A percentile compares a stretch with the other conserved stretches of the same genome.
Evolutionary conservation across 768 basidiomycete genomes (phyloP).

Genomic region (Lenzites betulinus): DNA sequence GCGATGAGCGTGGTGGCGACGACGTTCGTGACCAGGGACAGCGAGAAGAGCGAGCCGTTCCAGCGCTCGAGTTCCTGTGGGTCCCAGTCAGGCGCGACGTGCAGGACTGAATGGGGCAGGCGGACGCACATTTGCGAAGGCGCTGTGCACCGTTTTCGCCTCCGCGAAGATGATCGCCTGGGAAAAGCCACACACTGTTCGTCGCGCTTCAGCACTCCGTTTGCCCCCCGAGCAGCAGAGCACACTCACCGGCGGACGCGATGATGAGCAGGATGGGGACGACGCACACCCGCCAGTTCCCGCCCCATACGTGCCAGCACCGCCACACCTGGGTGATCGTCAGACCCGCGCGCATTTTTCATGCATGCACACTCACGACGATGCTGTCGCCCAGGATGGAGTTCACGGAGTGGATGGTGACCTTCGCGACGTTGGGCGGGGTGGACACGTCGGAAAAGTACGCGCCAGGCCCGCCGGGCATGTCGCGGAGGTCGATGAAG

Average conservation of each 20-base stretch:
- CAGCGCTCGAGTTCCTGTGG: constrained; percentile 16
- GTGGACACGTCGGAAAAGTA: constrained; percentile 39
- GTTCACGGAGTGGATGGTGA: constrained; percentile 37
- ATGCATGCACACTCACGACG: constrained; percentile 24
- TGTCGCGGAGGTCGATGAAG: constrained; percentile 34
- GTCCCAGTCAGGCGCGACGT: too few relatives aligned
- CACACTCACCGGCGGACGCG: constrained; percentile 33
- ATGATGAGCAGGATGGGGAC: constrained; percentile 34
- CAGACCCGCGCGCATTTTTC: not conserved
- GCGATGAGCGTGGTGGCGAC: constrained; percentile 37
- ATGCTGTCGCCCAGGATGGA: constrained; percentile 38
- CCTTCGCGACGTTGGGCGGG: constrained; percentile 39
- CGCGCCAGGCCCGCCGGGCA: constrained; percentile 33
- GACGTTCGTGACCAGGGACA: constrained; percentile 39
- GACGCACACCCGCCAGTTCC: constrained; percentile 34
- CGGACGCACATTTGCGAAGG: constrained; percentile 35
- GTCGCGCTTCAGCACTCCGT: not conserved
- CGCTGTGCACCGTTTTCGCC: constrained; percentile 33
- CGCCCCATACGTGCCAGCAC: constrained; percentile 38
- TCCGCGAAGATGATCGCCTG: constrained; percentile 34
- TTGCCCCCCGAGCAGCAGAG: not conserved
- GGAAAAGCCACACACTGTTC: constrained; percentile 35
- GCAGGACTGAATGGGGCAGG: not conserved
- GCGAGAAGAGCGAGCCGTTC: constrained; percentile 39
- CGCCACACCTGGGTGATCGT: constrained; percentile 30